Conservation (phyloP, 78 protist genomes). For the Diacronema lutheri region DNA sequence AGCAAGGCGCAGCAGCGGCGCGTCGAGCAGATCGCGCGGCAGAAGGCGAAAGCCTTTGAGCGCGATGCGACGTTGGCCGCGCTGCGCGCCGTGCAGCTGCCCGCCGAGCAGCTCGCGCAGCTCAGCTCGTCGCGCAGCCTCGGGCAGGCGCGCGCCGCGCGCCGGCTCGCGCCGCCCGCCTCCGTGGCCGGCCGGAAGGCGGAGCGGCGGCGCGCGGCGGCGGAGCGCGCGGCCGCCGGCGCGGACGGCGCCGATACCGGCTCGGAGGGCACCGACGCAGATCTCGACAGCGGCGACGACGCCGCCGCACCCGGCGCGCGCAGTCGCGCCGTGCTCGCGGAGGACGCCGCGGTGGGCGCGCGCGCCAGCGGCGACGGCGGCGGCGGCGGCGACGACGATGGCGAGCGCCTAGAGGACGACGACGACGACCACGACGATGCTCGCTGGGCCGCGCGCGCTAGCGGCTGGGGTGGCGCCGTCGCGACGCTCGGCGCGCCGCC, state of each 20-base stretch:
- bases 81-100: background rate
- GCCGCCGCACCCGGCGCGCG: too few relatives aligned
- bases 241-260: too few relatives aligned
- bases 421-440: background rate
- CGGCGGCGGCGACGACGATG: background rate
- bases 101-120: background rate
- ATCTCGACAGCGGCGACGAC: background rate
- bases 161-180: background rate
- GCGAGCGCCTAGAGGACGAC: background rate
- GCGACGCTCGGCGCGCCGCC: background rate
- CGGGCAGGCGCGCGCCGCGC: background rate
- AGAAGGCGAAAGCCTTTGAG: background rate
- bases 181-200: background rate
- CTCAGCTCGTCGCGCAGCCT: background rate
- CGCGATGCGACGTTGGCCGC: background rate
- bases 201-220: background rate
- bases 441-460: background rate
- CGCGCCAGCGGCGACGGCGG: background rate
- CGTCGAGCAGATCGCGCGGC: background rate
- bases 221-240: too few relatives aligned
- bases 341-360: background rate
- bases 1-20: constrained; percentile 1
- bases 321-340: too few relatives aligned
- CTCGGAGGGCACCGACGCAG: too few relatives aligned
- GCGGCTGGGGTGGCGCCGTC: background rate